phyloP scores from a whole-genome alignment of 352 stramenopile genomes.

The Pythium myriotylum region DNA sequence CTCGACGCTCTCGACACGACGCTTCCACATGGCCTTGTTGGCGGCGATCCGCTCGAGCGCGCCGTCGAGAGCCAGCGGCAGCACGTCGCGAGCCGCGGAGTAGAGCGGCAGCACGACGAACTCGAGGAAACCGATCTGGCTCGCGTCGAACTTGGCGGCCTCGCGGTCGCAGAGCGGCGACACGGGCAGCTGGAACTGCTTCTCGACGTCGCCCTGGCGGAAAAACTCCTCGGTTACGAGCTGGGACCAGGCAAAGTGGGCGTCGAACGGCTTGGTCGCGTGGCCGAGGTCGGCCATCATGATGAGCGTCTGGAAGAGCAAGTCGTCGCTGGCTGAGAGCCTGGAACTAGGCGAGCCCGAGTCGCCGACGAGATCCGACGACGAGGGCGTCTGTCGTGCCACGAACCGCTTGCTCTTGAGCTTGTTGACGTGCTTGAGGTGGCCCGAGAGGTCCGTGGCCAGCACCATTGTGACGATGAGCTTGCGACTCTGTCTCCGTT shows the following conservation, averaged over 20 bases:
- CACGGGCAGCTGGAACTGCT: slow-evolving; percentile 52
- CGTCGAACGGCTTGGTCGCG: slow-evolving; percentile 61
- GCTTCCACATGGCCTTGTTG: slow-evolving; percentile 56
- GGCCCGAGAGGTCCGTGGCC: slow-evolving; percentile 74
- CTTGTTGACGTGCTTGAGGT: slow-evolving; percentile 74
- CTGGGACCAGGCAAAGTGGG: slow-evolving; percentile 61
- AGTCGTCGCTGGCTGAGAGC: slow-evolving; percentile 35
- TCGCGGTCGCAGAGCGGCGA: slow-evolving; percentile 68
- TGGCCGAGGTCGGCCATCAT: slow-evolving; percentile 82
- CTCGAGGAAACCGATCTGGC: slow-evolving; percentile 73
- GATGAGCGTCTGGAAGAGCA: slow-evolving; percentile 66
- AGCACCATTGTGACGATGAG: slow-evolving; percentile 87
- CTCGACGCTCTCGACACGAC: slow-evolving; percentile 27
- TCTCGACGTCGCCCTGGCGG: slow-evolving; percentile 62
- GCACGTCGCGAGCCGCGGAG: slow-evolving; percentile 44
- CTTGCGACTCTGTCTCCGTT: slow-evolving; percentile 55
- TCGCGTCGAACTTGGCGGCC: slow-evolving; percentile 59
- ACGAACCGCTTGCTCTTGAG: slow-evolving; percentile 78
- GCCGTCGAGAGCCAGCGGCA: slow-evolving; percentile 51
- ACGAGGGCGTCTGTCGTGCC: slow-evolving; percentile 31
- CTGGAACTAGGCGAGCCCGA: background rate
- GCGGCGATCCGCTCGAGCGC: slow-evolving; percentile 48
- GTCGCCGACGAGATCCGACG: slow-evolving; percentile 26
- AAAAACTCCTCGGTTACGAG: slow-evolving; percentile 74
- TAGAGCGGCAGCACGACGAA: slow-evolving; percentile 78